Percentiles rank a stretch among this genome's conserved stretches.
These are phyloP conservation scores for Scheffersomyces stambukii DNA, from an alignment of 1,139 yeast genomes.

Conservation along the genomic window DNA sequence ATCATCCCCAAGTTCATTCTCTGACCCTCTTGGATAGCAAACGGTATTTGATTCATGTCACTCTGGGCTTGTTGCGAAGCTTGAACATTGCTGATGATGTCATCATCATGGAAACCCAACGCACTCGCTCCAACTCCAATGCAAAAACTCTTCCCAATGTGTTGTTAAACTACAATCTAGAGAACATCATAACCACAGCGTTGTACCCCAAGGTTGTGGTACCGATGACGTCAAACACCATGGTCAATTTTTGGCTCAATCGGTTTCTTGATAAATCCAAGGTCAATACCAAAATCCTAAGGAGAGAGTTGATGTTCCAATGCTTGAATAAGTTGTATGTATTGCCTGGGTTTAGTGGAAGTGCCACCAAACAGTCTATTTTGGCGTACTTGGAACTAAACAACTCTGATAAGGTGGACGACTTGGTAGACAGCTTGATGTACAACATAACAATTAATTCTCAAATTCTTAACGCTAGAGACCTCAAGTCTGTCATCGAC, in stretches of 20 bases:
- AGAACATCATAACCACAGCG: constrained; percentile 23
- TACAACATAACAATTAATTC: constrained; percentile 29
- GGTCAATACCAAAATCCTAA: constrained; percentile 5
- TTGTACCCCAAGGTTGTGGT: constrained; percentile 14
- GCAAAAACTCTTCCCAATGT: constrained; percentile 38
- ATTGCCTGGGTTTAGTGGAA: constrained; percentile 6
- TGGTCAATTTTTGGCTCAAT: constrained; percentile 38
- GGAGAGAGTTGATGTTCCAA: constrained; percentile 17
- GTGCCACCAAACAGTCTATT: constrained; percentile 4
- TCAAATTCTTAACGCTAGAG: constrained; percentile 16
- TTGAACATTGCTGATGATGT: no score
- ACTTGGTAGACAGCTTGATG: constrained; percentile 35
- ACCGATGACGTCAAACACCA: constrained; percentile 33
- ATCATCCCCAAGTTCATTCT: constrained; percentile 6
- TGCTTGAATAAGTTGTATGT: constrained; percentile 11
- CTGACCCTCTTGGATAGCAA: constrained; percentile 16
- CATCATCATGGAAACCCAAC: constrained; percentile 34
- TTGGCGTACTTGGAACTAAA: constrained; percentile 10
- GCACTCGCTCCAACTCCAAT: constrained; percentile 33
- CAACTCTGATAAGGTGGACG: constrained; percentile 29
- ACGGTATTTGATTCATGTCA: constrained; percentile 6
- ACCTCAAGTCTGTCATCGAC: constrained; percentile 4
- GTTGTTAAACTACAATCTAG: constrained; percentile 32
- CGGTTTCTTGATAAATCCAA: constrained; percentile 21
- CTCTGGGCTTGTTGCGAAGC: no score